These are phyloP conservation scores for Heliosperma pusillum DNA, from an alignment of 148 eudicot genomes.

Conservation along the genomic window DNA sequence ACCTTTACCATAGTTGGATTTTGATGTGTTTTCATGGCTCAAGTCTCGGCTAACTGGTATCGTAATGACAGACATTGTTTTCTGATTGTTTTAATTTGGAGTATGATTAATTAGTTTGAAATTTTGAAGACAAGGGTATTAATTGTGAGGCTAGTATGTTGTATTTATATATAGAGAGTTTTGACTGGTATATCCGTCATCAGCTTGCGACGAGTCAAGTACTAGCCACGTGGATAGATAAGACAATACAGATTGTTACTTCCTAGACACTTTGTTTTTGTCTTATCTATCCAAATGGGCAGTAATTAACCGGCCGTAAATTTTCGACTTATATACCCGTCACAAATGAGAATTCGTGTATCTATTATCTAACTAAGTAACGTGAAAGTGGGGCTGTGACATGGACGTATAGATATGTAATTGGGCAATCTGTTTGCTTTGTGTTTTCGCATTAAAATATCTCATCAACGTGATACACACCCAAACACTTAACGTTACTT, in stretches of 20 bases:
- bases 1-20: constrained; percentile 22
- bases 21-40: constrained; percentile 26
- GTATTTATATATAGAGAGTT: neutral
- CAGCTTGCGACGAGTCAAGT: no score
- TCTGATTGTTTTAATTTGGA: neutral
- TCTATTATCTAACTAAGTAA: neutral
- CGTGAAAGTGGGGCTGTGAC: neutral
- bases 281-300: no score
- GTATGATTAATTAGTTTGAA: neutral
- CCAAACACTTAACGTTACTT: neutral
- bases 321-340: no score
- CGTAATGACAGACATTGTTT: constrained; percentile 30
- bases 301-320: no score
- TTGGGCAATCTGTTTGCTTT: neutral
- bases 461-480: constrained; percentile 1
- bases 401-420: neutral
- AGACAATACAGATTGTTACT: no score
- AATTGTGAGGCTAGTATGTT: neutral
- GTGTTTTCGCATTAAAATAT: neutral
- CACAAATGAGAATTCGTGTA: no score
- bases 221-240: no score
- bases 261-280: no score
- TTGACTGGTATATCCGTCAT: no score
- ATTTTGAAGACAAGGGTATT: neutral
- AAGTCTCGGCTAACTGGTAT: constrained; percentile 30